phyloP scores from a whole-genome alignment of 495 filamentous ascomycete species.

The Daldinia grandis region DNA sequence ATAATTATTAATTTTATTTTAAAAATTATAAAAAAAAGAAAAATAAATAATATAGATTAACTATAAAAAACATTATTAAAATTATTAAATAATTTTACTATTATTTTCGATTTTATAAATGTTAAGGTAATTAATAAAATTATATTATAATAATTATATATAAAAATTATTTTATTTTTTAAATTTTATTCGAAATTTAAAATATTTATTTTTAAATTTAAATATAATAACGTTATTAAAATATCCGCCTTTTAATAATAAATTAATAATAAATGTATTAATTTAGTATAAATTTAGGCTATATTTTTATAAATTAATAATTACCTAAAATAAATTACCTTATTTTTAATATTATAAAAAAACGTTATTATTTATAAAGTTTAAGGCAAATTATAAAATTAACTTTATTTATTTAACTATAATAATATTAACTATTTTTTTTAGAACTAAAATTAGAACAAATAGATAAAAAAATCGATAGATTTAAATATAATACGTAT shows the following conservation, averaged over 20 bases:
- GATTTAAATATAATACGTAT: no score
- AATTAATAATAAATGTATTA: background rate
- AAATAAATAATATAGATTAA: no score
- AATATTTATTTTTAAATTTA: no score
- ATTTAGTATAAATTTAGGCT: no score
- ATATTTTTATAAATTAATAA: background rate
- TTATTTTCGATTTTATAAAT: background rate
- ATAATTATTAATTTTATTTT: background rate
- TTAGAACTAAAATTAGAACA: background rate
- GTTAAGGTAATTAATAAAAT: background rate
- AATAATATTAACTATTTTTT: background rate
- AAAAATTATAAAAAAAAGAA: no score
- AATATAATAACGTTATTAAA: constrained; percentile 1
- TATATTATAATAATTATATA: background rate
- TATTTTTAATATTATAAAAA: background rate
- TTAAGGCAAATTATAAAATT: background rate
- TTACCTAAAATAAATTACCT: background rate
- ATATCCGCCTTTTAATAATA: background rate
- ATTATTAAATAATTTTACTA: no score
- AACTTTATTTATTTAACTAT: background rate
- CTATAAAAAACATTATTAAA: no score
- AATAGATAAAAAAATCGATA: background rate
- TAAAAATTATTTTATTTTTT: background rate
- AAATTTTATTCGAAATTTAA: background rate
- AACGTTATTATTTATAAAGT: background rate